phyloP scores from a whole-genome alignment of 306 rosid species.

The Trifolium fragiferum region DNA sequence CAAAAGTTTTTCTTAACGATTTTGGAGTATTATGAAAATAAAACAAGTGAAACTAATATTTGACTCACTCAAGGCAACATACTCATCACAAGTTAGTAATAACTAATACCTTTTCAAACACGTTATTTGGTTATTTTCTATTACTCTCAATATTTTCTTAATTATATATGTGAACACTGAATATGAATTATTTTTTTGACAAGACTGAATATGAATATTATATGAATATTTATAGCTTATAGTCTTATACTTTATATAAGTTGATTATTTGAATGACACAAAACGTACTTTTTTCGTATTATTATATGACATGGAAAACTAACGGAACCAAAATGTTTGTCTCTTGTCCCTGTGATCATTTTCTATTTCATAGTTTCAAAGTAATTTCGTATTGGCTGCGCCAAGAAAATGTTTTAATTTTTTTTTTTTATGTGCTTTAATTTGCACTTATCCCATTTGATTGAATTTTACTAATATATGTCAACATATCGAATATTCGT shows the following conservation, averaged over 20 bases:
- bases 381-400: slow-evolving; percentile 44
- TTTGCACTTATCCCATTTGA: slow-evolving; percentile 1
- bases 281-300: slow-evolving; percentile 30
- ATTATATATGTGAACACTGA: slow-evolving; percentile 31
- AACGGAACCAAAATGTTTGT: slow-evolving; percentile 12
- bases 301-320: neutral
- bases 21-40: neutral
- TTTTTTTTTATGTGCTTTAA: neutral
- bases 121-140: slow-evolving; percentile 9
- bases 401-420: neutral
- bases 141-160: neutral
- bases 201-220: too few relatives aligned
- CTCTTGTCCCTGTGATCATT: neutral
- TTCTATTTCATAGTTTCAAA: slow-evolving; percentile 28
- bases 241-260: slow-evolving; percentile 3
- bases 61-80: slow-evolving; percentile 44
- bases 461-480: neutral
- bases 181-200: too few relatives aligned
- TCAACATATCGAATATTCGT: neutral
- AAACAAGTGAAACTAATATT: slow-evolving; percentile 24
- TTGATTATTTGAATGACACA: slow-evolving; percentile 34
- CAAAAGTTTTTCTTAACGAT: slow-evolving; percentile 24
- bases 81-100: slow-evolving; percentile 7
- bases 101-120: slow-evolving; percentile 41
- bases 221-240: neutral